A percentile compares a stretch with the other conserved stretches of the same genome.
Evolutionary conservation across 805 yeast species (phyloP).

Genomic region (Kregervanrija pseudodelftensis): DNA sequence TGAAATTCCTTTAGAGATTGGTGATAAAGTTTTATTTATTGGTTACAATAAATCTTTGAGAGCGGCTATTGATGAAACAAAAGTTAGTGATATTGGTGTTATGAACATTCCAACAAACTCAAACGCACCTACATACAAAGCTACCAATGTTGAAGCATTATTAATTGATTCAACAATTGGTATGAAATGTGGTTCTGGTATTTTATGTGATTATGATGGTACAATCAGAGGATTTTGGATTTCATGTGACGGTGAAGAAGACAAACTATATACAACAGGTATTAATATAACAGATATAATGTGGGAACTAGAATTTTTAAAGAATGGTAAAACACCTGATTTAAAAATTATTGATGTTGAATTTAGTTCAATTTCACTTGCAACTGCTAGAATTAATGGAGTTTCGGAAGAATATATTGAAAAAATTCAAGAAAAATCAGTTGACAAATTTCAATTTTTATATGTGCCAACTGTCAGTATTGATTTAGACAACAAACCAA

Average conservation of each 20-base stretch:
- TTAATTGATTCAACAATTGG: conserved; percentile 67
- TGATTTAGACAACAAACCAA: conserved; percentile 21
- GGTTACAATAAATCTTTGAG: conserved; percentile 72
- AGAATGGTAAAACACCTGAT: conserved; percentile 43
- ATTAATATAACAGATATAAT: conserved; percentile 63
- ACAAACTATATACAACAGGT: conserved; percentile 65
- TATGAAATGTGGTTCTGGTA: conserved; percentile 69
- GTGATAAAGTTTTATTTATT: conserved; percentile 69
- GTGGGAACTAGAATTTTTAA: conserved; percentile 49
- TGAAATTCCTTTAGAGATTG: conserved; percentile 52
- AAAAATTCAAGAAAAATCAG: conserved; percentile 46
- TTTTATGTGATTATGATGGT: conserved; percentile 71
- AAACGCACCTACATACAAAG: conserved; percentile 74
- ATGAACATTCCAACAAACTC: conserved; percentile 64
- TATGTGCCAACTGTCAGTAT: conserved; percentile 56
- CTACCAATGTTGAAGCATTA: conserved; percentile 73
- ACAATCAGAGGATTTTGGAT: conserved; percentile 81
- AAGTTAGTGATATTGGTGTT: conserved; percentile 69
- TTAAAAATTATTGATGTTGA: conserved; percentile 74
- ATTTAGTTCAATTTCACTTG: conserved; percentile 57
- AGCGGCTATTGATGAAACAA: conserved; percentile 65
- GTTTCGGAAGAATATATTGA: conserved; percentile 80
- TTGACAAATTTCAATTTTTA: conserved; percentile 67
- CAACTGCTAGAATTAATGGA: conserved; percentile 78
- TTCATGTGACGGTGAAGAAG: conserved; percentile 71